These are phyloP conservation scores for Dactylellina haptotyla DNA, from an alignment of 2,329 filamentous ascomycete species.

Conservation along the genomic window DNA sequence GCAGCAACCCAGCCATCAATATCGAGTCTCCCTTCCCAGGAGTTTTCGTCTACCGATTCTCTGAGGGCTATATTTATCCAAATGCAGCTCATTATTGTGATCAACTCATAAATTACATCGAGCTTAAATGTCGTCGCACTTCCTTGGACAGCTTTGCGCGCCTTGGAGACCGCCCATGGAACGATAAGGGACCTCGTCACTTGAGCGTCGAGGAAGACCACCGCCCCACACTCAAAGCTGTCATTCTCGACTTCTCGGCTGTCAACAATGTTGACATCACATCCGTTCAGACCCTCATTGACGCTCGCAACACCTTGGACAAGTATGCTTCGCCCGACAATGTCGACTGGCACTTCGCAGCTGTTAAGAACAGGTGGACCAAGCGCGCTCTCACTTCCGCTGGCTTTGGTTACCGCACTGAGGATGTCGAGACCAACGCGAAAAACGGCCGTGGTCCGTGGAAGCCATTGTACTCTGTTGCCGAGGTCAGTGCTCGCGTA, in stretches of 20 bases:
- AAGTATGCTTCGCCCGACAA: conserved; percentile 79
- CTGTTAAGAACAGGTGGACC: conserved; percentile 92
- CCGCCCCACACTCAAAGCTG: conserved; percentile 80
- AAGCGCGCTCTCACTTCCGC: conserved; percentile 87
- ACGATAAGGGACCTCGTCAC: conserved; percentile 69
- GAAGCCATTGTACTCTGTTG: conserved; percentile 95
- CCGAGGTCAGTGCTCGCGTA: conserved; percentile 78
- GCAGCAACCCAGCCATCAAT: conserved; percentile 84
- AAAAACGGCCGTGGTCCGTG: conserved; percentile 67
- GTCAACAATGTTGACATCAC: conserved; percentile 96
- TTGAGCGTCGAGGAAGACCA: conserved; percentile 65
- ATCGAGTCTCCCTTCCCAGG: conserved; percentile 87
- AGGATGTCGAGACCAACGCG: conserved; percentile 62
- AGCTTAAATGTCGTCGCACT: conserved; percentile 77
- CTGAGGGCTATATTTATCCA: conserved; percentile 94
- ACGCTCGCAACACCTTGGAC: conserved; percentile 93
- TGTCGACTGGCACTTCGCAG: conserved; percentile 96
- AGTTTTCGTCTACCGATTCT: conserved; percentile 94
- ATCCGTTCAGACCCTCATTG: conserved; percentile 89
- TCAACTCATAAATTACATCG: conserved; percentile 75
- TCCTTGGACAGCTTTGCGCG: conserved; percentile 73
- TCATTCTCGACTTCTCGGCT: conserved; percentile 91
- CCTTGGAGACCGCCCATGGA: conserved; percentile 88
- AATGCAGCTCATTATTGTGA: conserved; percentile 91
- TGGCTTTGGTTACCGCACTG: conserved; percentile 81